Percentiles rank a stretch among this genome's conserved stretches.
Evolutionary conservation across 768 basidiomycete species (phyloP).

Genomic region (Rhodotorula paludigena): DNA sequence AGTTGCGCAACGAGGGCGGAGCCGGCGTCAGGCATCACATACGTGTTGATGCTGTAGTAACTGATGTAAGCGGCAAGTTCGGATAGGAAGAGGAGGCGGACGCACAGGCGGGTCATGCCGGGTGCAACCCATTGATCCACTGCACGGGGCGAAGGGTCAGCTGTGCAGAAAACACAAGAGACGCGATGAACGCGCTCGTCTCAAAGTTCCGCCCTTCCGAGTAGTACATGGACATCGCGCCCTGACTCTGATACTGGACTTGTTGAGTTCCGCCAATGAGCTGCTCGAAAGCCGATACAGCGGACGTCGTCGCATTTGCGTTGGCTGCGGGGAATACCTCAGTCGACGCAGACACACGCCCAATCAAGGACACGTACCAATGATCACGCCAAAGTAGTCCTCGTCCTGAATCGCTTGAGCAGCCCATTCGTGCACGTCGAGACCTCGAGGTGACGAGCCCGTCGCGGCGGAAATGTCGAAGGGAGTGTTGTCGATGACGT

Average conservation of each 20-base stretch:
- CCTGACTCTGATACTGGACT: neutral
- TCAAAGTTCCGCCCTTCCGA: slow-evolving; percentile 23
- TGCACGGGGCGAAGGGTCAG: too few species aligned
- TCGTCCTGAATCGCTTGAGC: neutral
- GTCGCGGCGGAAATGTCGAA: slow-evolving; percentile 22
- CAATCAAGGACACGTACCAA: slow-evolving; percentile 7
- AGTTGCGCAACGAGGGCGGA: slow-evolving; percentile 3
- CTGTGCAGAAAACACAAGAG: too few species aligned
- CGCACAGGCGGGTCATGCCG: slow-evolving; percentile 6
- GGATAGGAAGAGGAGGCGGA: too few species aligned
- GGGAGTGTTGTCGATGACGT: slow-evolving; percentile 5
- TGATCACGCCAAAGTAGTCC: slow-evolving; percentile 29
- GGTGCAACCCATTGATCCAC: slow-evolving; percentile 26
- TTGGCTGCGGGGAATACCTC: slow-evolving; percentile 7
- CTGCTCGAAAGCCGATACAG: slow-evolving; percentile 4
- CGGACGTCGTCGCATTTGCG: slow-evolving; percentile 20
- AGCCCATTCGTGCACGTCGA: slow-evolving; percentile 26
- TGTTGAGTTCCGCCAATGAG: neutral
- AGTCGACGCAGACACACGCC: neutral
- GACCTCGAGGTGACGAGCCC: neutral
- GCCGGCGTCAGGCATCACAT: slow-evolving; percentile 3
- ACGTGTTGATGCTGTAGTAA: neutral
- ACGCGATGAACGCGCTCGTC: neutral
- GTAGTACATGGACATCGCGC: slow-evolving; percentile 11
- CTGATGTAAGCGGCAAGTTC: neutral